Evolutionary conservation across 768 basidiomycete species (phyloP), one percentile per base, ranked within the genome.

Genomic region (Boletus fagicola): DNA sequence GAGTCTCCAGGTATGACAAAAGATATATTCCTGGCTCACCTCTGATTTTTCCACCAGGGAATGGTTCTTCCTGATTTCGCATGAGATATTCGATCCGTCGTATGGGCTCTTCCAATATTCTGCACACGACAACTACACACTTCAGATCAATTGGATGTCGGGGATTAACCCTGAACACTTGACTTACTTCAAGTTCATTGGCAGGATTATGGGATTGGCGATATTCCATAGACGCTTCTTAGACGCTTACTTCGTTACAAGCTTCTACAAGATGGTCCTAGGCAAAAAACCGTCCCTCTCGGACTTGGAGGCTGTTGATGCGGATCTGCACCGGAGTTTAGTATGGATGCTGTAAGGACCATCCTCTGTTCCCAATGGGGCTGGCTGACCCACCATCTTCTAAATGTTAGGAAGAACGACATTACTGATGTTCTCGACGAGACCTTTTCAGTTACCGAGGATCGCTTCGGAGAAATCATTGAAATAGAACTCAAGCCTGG

Each of bases 101-200:
- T 90, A 90, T 56, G 88, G 89, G n/a, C 72, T 90, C 36, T 90
- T 90, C 65, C 86, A 90, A 68, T 92, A 91, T 64, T 89, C 88
- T 0, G 79, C 87, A 4, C 84, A 85, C 64, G 90, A 91, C 75
- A 87, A 88, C 63, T 90, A 90, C 64, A 89, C 88, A 0, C 79
- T 91, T 4, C 87, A 90, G 72, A 88, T 91, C 68, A 91, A 90
- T 61, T 86, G 86, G 30, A 84, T 83, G 43, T 88, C 87, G 1
- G 85, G 82, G 22, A 82, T 90, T 58, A 90, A 90, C 56, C 86
- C 87, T 1, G 89, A 90, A 56, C 86, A 88, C 64, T 74, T 88
- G 56, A 86, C 83, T 61, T 91, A 91, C 67, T 92, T 88, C 80
- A 89, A 85, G 71, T 90, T 92, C 68, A 87, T 90, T 40, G 90